Base-by-base conservation (phyloP, 495 filamentous ascomycete genomes). In the Penicillium pulvis region DNA sequence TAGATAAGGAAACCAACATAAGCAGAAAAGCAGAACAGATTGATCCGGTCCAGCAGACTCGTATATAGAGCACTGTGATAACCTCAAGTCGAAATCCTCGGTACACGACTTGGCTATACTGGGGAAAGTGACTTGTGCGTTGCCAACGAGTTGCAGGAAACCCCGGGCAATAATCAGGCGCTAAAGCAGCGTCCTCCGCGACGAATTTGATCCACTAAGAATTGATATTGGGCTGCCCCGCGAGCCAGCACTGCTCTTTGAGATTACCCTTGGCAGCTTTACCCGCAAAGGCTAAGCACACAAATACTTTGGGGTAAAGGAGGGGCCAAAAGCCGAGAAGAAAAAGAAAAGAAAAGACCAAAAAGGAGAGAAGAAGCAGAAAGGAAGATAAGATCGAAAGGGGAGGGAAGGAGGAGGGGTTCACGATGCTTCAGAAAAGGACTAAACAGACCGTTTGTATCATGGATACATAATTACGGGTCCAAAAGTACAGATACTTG, bases 381-480 rank as follows among this genome's bases (percentile, higher is more conserved):
- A 33, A 44, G 48, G 52, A 17, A 56, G 46, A 43, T 24, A 51
- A 41, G 39, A 58, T 36, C 55, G n/a, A 51, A 54, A 56, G 57
- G 48, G 41, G 53, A 60, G 50, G 45, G 46, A 39, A 53, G 53
- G 63, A 59, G 51, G 64, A 54, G 53, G 42, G 54, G 6, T 41
- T 41, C 44, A 58, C 59, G 26, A 58, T 35, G 57, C 63, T 68
- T 61, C 63, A 66, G 39, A 61, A 63, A 55, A 68, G 60, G 59
- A 57, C 65, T 55, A 61, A 33, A n/a, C 35, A 58, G 53, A 53
- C 55, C 53, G 60, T 51, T 56, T 60, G 56, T 66, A 61, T 62
- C 52, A 31, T 36, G 49, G 42, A 57, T 61, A 65, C 39, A 35
- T 50, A 55, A 62, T 59, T 68, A 68, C 43, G 58, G 6, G 28